Evolutionary conservation across 148 eudicot species (phyloP), one percentile per base, ranked within the genome.

Genomic region (Cornus controversa): DNA sequence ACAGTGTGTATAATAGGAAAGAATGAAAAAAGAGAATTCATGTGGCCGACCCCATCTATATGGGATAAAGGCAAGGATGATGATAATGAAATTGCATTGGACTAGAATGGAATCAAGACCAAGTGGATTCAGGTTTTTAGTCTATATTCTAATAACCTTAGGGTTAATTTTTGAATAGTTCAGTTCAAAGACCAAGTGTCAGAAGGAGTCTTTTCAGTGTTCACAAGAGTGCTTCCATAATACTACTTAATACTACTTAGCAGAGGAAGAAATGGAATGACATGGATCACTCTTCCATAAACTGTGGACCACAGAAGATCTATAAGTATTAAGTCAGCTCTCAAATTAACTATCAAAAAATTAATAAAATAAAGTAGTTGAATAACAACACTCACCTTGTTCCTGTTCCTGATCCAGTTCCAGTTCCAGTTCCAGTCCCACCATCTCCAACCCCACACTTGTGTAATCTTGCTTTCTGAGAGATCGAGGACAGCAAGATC

Each of bases 401-500:
- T 54, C 62, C 62, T 54, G 62, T 54, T 4, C 62, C 62, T 11
- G n/a, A n/a, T n/a, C n/a, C n/a, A n/a, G n/a, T n/a, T n/a, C n/a
- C n/a, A n/a, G n/a, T n/a, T n/a, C n/a, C n/a, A n/a, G n/a, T n/a
- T n/a, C n/a, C n/a, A n/a, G 15, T 54, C 18, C 18, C 62, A 14
- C 62, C 62, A 54, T 54, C 62, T 15, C 62, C 22, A 18, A 71
- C 70, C 62, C 86, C 90, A 83, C 18, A 87, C 80, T 34, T 25
- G 71, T 65, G 78, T 60, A 36, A 87, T 77, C 11, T 47, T 77
- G 85, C 90, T 87, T 71, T 50, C 77, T 23, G 88, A 85, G 77
- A 88, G 79, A 75, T 88, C 86, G 37, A 88, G 86, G 67, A 85
- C 82, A 9, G 85, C 81, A 58, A 88, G 81, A 18, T 54, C 62